Base-by-base conservation (phyloP, 1,284 basidiomycete genomes). In the Rhodotorula sp. region DNA sequence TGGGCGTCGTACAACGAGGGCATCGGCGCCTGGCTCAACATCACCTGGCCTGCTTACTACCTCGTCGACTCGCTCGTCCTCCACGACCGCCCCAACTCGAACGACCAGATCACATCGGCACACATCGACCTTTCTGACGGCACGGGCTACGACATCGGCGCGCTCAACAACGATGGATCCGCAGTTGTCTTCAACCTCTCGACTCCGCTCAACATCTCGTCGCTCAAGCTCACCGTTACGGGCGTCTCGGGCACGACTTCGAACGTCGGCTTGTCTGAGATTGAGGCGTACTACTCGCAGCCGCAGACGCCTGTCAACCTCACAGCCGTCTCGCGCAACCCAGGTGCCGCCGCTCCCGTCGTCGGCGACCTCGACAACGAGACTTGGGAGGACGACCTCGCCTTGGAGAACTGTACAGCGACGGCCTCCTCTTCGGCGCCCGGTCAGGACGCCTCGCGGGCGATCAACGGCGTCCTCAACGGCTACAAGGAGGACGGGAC, bases 251-350 rank as follows among this genome's bases (percentile, higher is more conserved):
- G n/a, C 0, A 27, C 60, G 1, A 71, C 63, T 5, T 13, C 24
- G 8, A 63, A 61, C 47, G 69, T 72, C 49, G 76, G 76, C 34
- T 62, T 77, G 22, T 60, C 72, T 32, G 76, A 77, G 56, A 64
- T 77, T 30, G 64, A 55, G 27, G 74, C 66, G 30, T 75, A 67
- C 63, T 59, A 68, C 61, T 59, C 49, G n/a, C 59, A 65, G 29
- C 56, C 54, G 19, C 54, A 68, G 57, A 62, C 69, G 29, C 57
- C 64, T 19, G 39, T 53, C 49, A 55, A 52, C 51, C 39, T 47
- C 55, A 68, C 58, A 0, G 32, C 47, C 36, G 53, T 47, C n/a
- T 53, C 62, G 22, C 32, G 54, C 8, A 60, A 62, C 59, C 48
- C 62, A 3, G 57, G 57, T 22, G 13, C 20, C 9, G 27, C 59